Percentiles rank a stretch among this genome's conserved stretches.
These are phyloP conservation scores for Nakaseomyces nivariensis DNA, from an alignment of 1,139 yeast species.

Conservation along the genomic window DNA sequence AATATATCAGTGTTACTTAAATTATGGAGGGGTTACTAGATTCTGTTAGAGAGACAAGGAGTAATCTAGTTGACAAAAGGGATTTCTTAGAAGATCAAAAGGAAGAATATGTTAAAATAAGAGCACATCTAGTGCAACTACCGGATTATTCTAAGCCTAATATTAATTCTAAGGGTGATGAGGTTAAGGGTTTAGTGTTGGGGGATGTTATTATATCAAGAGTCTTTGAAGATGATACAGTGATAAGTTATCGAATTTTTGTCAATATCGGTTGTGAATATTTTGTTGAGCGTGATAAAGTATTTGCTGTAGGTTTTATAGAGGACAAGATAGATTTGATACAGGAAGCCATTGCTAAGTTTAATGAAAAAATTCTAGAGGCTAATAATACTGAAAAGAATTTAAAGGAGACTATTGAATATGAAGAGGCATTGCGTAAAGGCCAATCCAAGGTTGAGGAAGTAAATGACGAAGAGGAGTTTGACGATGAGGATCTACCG, in stretches of 20 bases:
- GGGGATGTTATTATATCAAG: constrained; percentile 31
- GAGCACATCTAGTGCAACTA: constrained; percentile 19
- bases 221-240: constrained; percentile 4
- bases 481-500: constrained; percentile 37
- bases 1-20: not conserved
- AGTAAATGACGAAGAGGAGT: constrained; percentile 3
- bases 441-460: constrained; percentile 7
- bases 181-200: constrained; percentile 25
- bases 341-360: constrained; percentile 32
- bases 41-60: constrained; percentile 23
- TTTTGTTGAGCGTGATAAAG: constrained; percentile 39
- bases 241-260: constrained; percentile 27
- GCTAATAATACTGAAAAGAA: constrained; percentile 33
- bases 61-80: constrained; percentile 23
- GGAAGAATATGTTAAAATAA: constrained; percentile 25
- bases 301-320: constrained; percentile 40
- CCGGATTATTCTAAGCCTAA: constrained; percentile 6
- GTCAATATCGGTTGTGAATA: constrained; percentile 52
- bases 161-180: constrained; percentile 4
- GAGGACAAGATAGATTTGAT: constrained; percentile 35
- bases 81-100: constrained; percentile 26
- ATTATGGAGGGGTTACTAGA: constrained; percentile 22
- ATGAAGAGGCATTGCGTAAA: constrained; percentile 8
- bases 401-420: constrained; percentile 26
- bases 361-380: constrained; percentile 37